Percentiles rank a stretch among this genome's conserved stretches.
phyloP scores from a whole-genome alignment of 345 rosid genomes.

The Eucalyptus tenuipes region DNA sequence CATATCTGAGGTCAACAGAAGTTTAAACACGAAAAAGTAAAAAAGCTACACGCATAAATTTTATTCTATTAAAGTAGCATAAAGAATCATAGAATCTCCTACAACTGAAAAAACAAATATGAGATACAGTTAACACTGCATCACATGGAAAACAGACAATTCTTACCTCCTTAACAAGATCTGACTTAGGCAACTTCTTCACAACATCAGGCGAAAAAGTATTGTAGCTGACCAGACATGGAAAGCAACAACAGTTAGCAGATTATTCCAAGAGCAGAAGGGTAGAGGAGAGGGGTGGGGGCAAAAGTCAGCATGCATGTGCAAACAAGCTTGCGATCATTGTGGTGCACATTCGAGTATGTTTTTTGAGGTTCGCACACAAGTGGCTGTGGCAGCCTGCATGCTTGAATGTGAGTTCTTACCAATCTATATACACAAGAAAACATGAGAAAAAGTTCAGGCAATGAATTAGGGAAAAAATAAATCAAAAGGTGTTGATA shows the following conservation, averaged over 20 bases:
- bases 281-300: not conserved
- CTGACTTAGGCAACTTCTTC: conserved; percentile 72
- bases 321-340: not conserved
- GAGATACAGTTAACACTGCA: not conserved
- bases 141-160: not conserved
- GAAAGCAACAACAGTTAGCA: not conserved
- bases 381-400: not conserved
- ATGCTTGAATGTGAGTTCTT: not conserved
- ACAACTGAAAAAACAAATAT: not conserved
- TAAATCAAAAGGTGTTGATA: not conserved
- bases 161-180: conserved; percentile 74
- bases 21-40: not conserved
- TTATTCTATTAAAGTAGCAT: not conserved
- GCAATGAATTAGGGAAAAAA: not conserved
- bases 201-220: conserved; percentile 76
- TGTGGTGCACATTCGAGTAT: not conserved
- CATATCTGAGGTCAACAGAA: conserved; percentile 33
- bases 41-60: not conserved
- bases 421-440: not conserved
- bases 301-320: not conserved
- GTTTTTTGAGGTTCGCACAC: not conserved
- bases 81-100: not conserved
- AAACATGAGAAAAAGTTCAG: not conserved
- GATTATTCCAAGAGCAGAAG: not conserved
- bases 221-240: conserved; percentile 44